Evolutionary conservation across 2,329 filamentous ascomycete species (phyloP), one percentile per base, ranked within the genome.

Genomic region (Scedosporium boydii): DNA sequence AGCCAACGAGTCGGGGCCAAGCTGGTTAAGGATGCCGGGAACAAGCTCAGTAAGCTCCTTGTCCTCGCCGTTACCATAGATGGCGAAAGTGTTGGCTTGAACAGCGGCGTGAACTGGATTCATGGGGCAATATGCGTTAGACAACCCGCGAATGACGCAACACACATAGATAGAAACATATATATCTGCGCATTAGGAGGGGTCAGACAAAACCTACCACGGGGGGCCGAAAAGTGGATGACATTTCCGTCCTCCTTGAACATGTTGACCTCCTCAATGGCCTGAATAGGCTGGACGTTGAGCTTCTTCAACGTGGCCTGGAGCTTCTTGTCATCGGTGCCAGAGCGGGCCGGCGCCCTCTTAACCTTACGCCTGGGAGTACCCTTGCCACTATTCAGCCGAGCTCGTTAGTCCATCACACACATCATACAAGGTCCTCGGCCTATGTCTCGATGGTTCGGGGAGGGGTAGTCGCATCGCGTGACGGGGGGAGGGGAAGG

Each of bases 221-320:
- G 97, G 71, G 95, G 95, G 74, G 91, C 91, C 72, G 91, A 89
- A 78, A 99, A 99, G 87, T 99, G 95, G 75, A 99, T 98, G 78
- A 99, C 95, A 79, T 99, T 99, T 79, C 95, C 95, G 77, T 99
- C 95, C 76, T 90, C 89, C 90, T 99, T 99, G 89, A 99, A 99
- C 95, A 99, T 99, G 89, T 99, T 99, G 78, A 99, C 95, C 85
- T 99, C 95, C 87, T 99, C 95, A 73, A 99, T 99, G 69, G 90
- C 91, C 84, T 96, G 93, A 80, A 99, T 98, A 73, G 95, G 95
- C 87, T 99, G 95, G 64, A 96, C 93, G 81, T 98, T 98, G 78
- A 99, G 87, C 89, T 99, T 99, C 90, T 99, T 99, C 70, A 99
- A 86, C 66, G 91, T 83, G 66, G 88, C 87, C 83, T 99, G 95